Evolutionary conservation across 768 basidiomycete genomes (phyloP).

Genomic region (Leccinum disarticulatum): DNA sequence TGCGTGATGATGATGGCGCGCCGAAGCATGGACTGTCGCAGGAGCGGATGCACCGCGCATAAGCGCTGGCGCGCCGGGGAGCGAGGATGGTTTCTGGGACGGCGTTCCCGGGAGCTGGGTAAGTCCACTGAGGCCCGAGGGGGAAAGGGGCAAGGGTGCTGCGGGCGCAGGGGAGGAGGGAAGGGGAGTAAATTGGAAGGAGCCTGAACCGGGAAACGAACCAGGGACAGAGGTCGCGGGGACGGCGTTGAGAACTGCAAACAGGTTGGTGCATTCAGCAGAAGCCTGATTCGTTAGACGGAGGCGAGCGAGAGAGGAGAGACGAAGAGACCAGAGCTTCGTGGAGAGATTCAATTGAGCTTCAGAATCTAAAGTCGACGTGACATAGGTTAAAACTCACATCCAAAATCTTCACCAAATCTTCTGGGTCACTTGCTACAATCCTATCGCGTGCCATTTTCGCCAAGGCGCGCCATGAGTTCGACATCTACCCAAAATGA

Average conservation of each 20-base stretch:
- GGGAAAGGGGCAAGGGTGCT: slow-evolving; percentile 17
- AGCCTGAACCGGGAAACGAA: slow-evolving; percentile 47
- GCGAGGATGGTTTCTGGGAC: slow-evolving; percentile 15
- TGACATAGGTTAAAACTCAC: slow-evolving; percentile 42
- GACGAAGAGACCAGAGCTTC: slow-evolving; percentile 83
- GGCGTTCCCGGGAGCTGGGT: slow-evolving; percentile 27
- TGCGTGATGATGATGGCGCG: not conserved
- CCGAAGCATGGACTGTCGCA: slow-evolving; percentile 25
- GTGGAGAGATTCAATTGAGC: slow-evolving; percentile 4
- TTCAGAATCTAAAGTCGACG: not conserved
- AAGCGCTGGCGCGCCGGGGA: not conserved
- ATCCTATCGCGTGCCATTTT: slow-evolving; percentile 80
- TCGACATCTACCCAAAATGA: slow-evolving; percentile 62
- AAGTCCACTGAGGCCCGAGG: slow-evolving; percentile 20
- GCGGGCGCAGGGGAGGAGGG: slow-evolving; percentile 37
- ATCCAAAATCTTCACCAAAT: slow-evolving; percentile 60
- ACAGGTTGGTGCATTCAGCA: slow-evolving; percentile 80
- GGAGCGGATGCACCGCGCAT: not conserved
- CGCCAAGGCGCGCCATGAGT: slow-evolving; percentile 85
- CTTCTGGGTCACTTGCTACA: slow-evolving; percentile 67
- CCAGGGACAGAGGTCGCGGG: slow-evolving; percentile 51
- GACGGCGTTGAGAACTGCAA: slow-evolving; percentile 62
- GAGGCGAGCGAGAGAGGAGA: slow-evolving; percentile 75
- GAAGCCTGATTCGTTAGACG: slow-evolving; percentile 86
- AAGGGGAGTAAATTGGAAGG: slow-evolving; percentile 8